Conservation (phyloP, 768 basidiomycete genomes). For the Pisolithus orientalis region DNA sequence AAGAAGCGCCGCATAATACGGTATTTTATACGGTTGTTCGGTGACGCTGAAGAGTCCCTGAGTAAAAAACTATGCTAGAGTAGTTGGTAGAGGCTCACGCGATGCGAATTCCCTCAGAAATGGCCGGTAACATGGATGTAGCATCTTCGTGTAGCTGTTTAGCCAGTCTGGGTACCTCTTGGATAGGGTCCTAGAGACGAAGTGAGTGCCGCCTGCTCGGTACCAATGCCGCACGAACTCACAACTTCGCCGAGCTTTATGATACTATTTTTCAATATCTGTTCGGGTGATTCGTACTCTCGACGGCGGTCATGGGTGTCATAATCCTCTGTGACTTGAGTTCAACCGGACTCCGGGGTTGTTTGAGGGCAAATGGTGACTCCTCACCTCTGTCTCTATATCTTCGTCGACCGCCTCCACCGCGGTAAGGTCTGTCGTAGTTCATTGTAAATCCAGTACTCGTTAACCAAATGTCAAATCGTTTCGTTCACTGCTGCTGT, state of each 20-base stretch:
- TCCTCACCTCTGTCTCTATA: constrained; percentile 46
- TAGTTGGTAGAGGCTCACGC: constrained; percentile 35
- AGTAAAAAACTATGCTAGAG: constrained; percentile 3
- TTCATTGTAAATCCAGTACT: constrained; percentile 36
- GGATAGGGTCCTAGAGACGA: constrained; percentile 50
- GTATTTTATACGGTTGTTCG: constrained; percentile 92
- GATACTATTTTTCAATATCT: constrained; percentile 60
- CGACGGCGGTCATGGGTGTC: constrained; percentile 55
- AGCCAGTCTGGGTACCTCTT: constrained; percentile 65
- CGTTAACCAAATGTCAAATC: constrained; percentile 2
- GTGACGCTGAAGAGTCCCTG: constrained; percentile 49
- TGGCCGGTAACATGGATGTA: constrained; percentile 50
- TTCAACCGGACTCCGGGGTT: neutral
- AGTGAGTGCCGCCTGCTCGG: constrained; percentile 2
- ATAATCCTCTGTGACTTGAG: constrained; percentile 48
- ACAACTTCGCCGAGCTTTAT: constrained; percentile 81
- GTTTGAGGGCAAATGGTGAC: neutral
- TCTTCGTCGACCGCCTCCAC: constrained; percentile 42
- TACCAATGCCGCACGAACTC: constrained; percentile 26
- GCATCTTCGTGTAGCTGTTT: constrained; percentile 56
- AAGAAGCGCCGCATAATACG: constrained; percentile 80
- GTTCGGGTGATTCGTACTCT: constrained; percentile 67
- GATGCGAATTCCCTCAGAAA: constrained; percentile 72
- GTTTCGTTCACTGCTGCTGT: constrained; percentile 1
- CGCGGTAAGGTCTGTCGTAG: constrained; percentile 46